Evolutionary conservation across 164 flowering plant species (phyloP), one percentile per base, ranked within the genome.

Genomic region (Buxus sempervirens): DNA sequence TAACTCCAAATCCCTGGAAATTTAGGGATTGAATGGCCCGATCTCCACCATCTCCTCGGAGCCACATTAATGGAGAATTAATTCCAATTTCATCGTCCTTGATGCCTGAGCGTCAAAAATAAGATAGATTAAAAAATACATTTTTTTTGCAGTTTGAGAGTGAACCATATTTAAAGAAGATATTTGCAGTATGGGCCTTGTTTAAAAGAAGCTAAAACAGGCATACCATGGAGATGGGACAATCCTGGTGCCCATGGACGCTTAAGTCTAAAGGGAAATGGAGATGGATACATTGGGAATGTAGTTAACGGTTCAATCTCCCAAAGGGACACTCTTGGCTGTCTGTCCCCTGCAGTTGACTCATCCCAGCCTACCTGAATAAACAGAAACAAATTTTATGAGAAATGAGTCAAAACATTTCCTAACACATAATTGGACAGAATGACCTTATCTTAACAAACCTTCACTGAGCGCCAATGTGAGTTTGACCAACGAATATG

Each of bases 401-500:
- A 45, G 13, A 4, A 10, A 5, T 45, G 51, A 4, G 14, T 45
- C 51, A 45, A n/a, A 10, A 45, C 51, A 45, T 45, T 45, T 45
- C 51, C 14, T 45, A 45, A 45, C 12, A 45, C 16, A 45, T n/a
- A n/a, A n/a, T n/a, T n/a, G n/a, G n/a, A n/a, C n/a, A n/a, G n/a
- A n/a, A n/a, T n/a, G n/a, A n/a, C n/a, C n/a, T n/a, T n/a, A n/a
- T 45, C 51, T 45, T 15, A 45, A 45, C 51, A 45, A 45, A 91
- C 97, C 97, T 91, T 91, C 42, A 91, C 93, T 22, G 97, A 91
- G 23, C 97, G 85, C 97, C 97, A 91, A 62, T 88, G 90, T 68
- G 96, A 91, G 71, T 91, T 89, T 26, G 93, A 82, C 97, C 97
- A 91, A 24, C 93, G 88, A 78, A 81, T 86, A 70, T 89, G 79